Evolutionary conservation across 2,329 filamentous ascomycete genomes (phyloP), one percentile per base, ranked within the genome.

Genomic region (Fusarium proliferatum): DNA sequence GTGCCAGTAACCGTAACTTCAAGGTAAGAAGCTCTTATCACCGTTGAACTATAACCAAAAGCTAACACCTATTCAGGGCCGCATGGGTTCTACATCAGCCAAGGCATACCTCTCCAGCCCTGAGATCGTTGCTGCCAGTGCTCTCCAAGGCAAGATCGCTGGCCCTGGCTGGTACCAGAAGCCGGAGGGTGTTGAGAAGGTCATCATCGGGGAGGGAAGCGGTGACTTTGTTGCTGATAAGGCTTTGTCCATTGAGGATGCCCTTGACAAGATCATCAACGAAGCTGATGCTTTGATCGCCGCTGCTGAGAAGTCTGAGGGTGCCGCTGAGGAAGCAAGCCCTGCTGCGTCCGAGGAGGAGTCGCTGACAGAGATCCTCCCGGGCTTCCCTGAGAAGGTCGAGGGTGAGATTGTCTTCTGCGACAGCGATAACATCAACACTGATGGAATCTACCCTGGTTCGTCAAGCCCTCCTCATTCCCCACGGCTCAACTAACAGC

Each of bases 81-180:
- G 95, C 6, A 97, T 98, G 93, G 95, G 95, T 28, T 69, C 76
- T 3, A 61, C 67, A 3, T 42, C 59, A 9, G 93, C 94, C 1
- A 91, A 94, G 78, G 94, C 94, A 0, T 98, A 97, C 80, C 90
- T 98, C 2, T 93, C 92, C 10, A 96, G 93, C 74, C 95, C 96
- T 2, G 95, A 98, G 79, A 92, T 97, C 5, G 96, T 98, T 2
- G 96, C 96, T 8, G 95, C 96, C 12, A 97, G 94, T 77, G 96
- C 96, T 5, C 84, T 98, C 1, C 78, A 86, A 21, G 93, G 93
- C 17, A 88, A 88, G 69, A 94, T 95, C 41, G 85, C 90, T 15
- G 93, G 95, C 0, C 93, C 96, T 2, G 94, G 93, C 30, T 91
- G 88, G 87, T 98, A 97, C 80, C 81, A 94, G 81, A 88, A 88